Conservation (phyloP, 2,329 filamentous ascomycete species). For the Albifimbria verrucaria region DNA sequence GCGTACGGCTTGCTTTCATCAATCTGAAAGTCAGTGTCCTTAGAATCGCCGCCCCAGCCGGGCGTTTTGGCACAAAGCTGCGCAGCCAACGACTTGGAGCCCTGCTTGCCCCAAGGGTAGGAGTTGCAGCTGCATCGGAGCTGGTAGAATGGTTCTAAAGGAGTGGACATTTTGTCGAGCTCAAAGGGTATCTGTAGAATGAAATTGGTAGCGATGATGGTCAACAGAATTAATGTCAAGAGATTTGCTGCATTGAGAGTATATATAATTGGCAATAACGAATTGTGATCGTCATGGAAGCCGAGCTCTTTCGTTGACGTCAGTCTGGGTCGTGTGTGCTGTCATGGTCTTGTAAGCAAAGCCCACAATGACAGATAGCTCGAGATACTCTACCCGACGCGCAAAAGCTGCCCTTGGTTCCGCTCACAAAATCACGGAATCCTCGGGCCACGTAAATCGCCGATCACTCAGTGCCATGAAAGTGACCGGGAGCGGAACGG, state of each 20-base stretch:
- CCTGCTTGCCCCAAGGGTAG: constrained; percentile 70
- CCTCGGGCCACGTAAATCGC: not conserved
- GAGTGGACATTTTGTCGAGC: constrained; percentile 11
- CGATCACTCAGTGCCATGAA: not conserved
- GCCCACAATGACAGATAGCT: not conserved
- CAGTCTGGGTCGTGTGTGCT: not conserved
- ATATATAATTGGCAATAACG: no score
- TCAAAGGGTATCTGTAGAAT: not conserved
- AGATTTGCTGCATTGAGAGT: no score
- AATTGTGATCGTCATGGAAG: not conserved
- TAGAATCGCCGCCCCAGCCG: constrained; percentile 28
- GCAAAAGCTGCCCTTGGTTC: not conserved
- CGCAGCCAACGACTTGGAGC: constrained; percentile 62
- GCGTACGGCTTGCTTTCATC: constrained; percentile 62
- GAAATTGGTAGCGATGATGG: not conserved
- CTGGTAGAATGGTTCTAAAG: constrained; percentile 35
- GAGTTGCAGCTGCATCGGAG: constrained; percentile 49
- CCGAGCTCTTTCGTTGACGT: not conserved
- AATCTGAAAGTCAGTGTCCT: constrained; percentile 50
- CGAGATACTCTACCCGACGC: not conserved
- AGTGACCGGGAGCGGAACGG: not conserved
- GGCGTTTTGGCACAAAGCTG: constrained; percentile 63
- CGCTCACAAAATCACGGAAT: not conserved
- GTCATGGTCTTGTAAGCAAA: not conserved
- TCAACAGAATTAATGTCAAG: no score